These are phyloP conservation scores for Elsinoe necatrix DNA, from an alignment of 2,329 filamentous ascomycete species.

Conservation along the genomic window DNA sequence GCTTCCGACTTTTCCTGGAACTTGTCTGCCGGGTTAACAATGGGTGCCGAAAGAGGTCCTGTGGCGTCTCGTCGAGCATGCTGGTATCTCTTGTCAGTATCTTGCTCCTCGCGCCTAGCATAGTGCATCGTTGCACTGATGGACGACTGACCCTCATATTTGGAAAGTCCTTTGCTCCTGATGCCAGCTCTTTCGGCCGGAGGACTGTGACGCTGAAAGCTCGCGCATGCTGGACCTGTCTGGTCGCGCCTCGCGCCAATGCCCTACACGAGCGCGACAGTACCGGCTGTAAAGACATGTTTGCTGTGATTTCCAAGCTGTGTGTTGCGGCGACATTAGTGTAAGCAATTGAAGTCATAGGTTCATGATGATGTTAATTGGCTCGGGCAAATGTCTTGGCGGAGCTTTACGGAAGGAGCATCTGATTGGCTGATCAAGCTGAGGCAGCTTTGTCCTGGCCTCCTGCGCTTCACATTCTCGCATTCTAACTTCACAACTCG, in stretches of 20 bases:
- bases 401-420: neutral
- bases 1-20: constrained; percentile 78
- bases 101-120: neutral
- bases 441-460: neutral
- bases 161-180: constrained; percentile 34
- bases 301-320: neutral
- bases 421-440: constrained; percentile 13
- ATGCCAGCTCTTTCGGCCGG: constrained; percentile 38
- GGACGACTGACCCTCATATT: constrained; percentile 37
- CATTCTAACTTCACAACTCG: neutral
- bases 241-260: constrained; percentile 25
- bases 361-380: constrained; percentile 14
- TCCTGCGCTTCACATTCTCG: constrained; percentile 16
- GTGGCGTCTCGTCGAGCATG: constrained; percentile 35
- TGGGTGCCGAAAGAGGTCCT: constrained; percentile 60
- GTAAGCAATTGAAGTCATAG: constrained; percentile 10
- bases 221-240: constrained; percentile 30
- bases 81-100: constrained; percentile 23
- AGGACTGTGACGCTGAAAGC: constrained; percentile 36
- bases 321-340: neutral
- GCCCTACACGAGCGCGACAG: constrained; percentile 12
- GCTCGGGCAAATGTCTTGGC: constrained; percentile 2
- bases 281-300: constrained; percentile 9
- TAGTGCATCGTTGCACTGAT: constrained; percentile 16
- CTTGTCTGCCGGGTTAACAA: constrained; percentile 90